Conservation (phyloP, 75 land plant genomes). For the Pinus tabuliformis region DNA sequence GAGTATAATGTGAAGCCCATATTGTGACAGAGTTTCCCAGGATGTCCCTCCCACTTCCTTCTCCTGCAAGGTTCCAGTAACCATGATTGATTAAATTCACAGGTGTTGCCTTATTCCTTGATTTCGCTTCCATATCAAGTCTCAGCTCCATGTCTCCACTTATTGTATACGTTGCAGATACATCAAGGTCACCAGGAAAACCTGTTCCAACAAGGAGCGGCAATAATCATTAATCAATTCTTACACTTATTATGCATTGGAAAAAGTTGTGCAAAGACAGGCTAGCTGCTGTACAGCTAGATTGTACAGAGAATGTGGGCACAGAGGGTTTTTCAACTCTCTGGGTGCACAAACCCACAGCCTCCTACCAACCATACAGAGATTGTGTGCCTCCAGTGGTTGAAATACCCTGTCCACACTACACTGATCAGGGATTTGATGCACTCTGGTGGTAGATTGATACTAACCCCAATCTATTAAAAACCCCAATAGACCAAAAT, state of each 20-base stretch:
- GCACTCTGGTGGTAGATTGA: neutral
- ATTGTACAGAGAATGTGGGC: too few relatives aligned
- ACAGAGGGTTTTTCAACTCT: neutral
- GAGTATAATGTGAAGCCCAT: slow-evolving; percentile 45
- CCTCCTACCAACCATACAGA: neutral
- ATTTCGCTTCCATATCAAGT: slow-evolving; percentile 45
- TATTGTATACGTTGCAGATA: slow-evolving; percentile 44
- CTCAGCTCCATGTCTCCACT: slow-evolving; percentile 21
- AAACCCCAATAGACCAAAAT: too few relatives aligned
- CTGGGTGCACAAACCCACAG: neutral
- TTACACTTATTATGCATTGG: neutral
- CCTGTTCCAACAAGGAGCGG: slow-evolving; percentile 27
- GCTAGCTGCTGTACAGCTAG: neutral
- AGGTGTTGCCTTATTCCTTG: slow-evolving; percentile 64
- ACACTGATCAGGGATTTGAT: too few relatives aligned
- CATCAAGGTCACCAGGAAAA: slow-evolving; percentile 63
- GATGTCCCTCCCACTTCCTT: slow-evolving; percentile 47
- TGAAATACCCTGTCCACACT: neutral
- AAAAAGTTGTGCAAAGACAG: neutral
- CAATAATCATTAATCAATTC: neutral
- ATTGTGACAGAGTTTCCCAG: slow-evolving; percentile 47
- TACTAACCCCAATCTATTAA: too few relatives aligned
- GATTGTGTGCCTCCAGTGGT: neutral
- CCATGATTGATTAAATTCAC: slow-evolving; percentile 68
- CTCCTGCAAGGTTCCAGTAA: slow-evolving; percentile 85